Evolutionary conservation across 257 asterid genomes (phyloP).

Genomic region (Misopates orontium): DNA sequence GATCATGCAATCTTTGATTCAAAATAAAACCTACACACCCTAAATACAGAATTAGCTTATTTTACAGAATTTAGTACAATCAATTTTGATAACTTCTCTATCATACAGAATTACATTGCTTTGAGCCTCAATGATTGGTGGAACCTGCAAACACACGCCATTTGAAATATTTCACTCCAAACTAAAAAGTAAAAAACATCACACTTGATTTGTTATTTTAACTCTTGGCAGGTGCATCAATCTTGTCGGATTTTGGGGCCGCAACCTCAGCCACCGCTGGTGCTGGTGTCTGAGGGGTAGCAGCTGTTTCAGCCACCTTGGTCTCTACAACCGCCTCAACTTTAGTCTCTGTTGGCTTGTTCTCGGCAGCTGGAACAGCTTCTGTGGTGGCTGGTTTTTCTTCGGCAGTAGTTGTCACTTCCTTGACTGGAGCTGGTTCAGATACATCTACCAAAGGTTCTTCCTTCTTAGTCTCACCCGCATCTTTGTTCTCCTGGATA

Average conservation of each 20-base stretch:
- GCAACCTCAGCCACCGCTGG: constrained; percentile 32
- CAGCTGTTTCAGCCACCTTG: constrained; percentile 32
- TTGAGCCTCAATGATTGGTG: constrained; percentile 32
- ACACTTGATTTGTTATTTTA: not conserved
- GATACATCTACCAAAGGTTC: constrained; percentile 49
- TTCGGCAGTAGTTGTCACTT: constrained; percentile 10
- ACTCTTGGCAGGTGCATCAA: not conserved
- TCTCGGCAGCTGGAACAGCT: constrained; percentile 13
- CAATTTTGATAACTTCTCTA: too few relatives aligned
- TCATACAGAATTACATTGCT: constrained; percentile 14
- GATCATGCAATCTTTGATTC: too few relatives aligned
- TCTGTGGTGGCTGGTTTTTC: constrained; percentile 23
- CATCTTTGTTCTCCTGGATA: constrained; percentile 48
- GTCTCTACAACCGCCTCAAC: constrained; percentile 22
- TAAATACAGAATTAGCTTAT: too few relatives aligned
- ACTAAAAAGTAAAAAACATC: not conserved
- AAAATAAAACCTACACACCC: too few relatives aligned
- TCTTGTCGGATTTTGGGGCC: constrained; percentile 19
- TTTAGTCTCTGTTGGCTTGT: constrained; percentile 20
- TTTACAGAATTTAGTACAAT: too few relatives aligned
- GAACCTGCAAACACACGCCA: not conserved
- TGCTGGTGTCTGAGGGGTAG: not conserved
- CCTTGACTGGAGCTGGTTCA: constrained; percentile 45
- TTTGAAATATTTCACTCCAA: not conserved
- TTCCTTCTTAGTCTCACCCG: constrained; percentile 37